Conservation (phyloP, 768 basidiomycete genomes). For the Cyclocybe cylindracea region DNA sequence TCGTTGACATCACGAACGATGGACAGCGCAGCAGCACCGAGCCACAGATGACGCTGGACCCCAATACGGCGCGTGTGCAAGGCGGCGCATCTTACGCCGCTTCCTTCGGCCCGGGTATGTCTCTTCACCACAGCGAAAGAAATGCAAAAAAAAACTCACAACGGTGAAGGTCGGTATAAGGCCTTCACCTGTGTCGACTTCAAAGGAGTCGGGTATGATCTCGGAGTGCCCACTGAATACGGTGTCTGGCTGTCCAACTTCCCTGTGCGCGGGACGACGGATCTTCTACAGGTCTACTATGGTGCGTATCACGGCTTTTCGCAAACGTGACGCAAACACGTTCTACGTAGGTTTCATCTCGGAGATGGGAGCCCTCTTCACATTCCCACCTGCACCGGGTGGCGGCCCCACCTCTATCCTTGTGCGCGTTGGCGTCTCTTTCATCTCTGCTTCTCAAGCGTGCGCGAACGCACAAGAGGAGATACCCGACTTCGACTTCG, state of each 20-base stretch:
- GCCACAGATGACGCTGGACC: slow-evolving; percentile 49
- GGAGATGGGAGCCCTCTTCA: slow-evolving; percentile 55
- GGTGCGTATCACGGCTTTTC: slow-evolving; percentile 29
- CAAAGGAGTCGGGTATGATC: slow-evolving; percentile 48
- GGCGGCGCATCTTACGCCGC: slow-evolving; percentile 51
- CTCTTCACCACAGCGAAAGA: not conserved
- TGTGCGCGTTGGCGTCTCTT: slow-evolving; percentile 64
- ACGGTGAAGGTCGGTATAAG: slow-evolving; percentile 45
- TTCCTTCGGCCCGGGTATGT: slow-evolving; percentile 55
- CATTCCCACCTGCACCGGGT: slow-evolving; percentile 46
- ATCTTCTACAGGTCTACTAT: slow-evolving; percentile 48
- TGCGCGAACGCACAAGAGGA: slow-evolving; percentile 63
- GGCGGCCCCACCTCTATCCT: slow-evolving; percentile 43
- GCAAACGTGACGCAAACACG: not conserved
- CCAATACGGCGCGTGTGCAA: slow-evolving; percentile 48
- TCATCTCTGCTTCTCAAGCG: slow-evolving; percentile 61
- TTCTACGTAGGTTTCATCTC: slow-evolving; percentile 40
- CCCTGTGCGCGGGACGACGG: slow-evolving; percentile 45
- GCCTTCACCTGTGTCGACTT: slow-evolving; percentile 66
- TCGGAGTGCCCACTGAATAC: slow-evolving; percentile 51
- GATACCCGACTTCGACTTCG: slow-evolving; percentile 60
- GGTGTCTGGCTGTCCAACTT: slow-evolving; percentile 55
- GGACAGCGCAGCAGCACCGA: slow-evolving; percentile 52
- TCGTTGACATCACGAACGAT: slow-evolving; percentile 65
- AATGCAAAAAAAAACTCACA: not conserved